Conservation (phyloP, 768 basidiomycete species). For the Steccherinum ochraceum region DNA sequence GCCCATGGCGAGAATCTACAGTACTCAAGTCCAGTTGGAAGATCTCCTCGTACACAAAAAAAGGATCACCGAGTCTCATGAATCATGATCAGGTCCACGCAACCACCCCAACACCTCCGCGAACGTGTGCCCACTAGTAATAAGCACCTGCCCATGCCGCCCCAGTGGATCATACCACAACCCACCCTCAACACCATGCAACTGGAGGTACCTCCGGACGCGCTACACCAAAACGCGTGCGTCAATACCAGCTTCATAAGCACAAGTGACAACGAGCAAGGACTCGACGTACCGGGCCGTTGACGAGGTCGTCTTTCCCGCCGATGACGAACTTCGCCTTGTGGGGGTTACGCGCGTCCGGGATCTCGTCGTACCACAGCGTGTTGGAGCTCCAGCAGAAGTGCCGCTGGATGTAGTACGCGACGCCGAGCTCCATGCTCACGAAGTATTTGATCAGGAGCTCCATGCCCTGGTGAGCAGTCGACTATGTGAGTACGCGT, state of each 20-base stretch:
- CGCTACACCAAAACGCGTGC: conserved; percentile 41
- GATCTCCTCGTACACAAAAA: no score
- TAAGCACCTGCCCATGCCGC: conserved; percentile 56
- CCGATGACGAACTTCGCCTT: conserved; percentile 74
- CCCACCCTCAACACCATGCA: conserved; percentile 66
- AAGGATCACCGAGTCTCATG: no score
- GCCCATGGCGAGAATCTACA: no score
- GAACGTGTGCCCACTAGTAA: conserved; percentile 45
- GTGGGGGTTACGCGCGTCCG: conserved; percentile 60
- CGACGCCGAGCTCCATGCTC: conserved; percentile 80
- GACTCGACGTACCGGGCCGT: conserved; percentile 57
- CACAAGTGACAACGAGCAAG: background rate
- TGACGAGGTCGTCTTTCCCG: conserved; percentile 76
- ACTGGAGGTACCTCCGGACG: conserved; percentile 64
- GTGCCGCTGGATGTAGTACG: conserved; percentile 76
- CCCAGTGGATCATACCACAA: conserved; percentile 59
- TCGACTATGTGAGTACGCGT: conserved; percentile 4
- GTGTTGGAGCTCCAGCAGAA: conserved; percentile 87
- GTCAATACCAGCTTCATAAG: background rate
- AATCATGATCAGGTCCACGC: no score
- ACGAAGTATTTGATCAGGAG: conserved; percentile 85
- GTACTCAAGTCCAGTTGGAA: no score
- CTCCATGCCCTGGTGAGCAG: conserved; percentile 76
- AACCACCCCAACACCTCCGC: conserved; percentile 61
- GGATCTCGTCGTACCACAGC: conserved; percentile 87